Evolutionary conservation across 495 filamentous ascomycete genomes (phyloP).

Genomic region (Talaromyces proteolyticus): DNA sequence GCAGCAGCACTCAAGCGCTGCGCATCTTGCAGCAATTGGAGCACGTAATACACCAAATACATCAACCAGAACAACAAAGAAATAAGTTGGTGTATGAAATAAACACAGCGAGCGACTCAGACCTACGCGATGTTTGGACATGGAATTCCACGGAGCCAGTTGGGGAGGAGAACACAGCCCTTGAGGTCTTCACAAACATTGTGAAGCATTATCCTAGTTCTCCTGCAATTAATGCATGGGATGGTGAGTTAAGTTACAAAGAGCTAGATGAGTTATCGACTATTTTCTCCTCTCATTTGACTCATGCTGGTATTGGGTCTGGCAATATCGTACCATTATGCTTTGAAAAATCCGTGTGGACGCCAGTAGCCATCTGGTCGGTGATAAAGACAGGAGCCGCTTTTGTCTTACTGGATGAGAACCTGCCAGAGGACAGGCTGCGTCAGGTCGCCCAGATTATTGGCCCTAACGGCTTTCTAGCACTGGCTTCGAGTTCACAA

Average conservation of each 20-base stretch:
- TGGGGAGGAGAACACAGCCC: not conserved
- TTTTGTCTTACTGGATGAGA: slow-evolving; percentile 5
- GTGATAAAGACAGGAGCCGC: slow-evolving; percentile 44
- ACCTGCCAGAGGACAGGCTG: slow-evolving; percentile 7
- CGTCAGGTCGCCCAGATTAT: slow-evolving; percentile 13
- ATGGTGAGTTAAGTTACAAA: slow-evolving; percentile 25
- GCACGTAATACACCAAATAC: not conserved
- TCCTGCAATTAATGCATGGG: slow-evolving; percentile 20
- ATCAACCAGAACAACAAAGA: not conserved
- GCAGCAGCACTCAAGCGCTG: not conserved
- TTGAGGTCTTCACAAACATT: not conserved
- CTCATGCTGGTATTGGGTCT: slow-evolving; percentile 25
- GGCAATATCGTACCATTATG: slow-evolving; percentile 31
- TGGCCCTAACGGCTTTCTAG: not conserved
- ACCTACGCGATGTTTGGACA: not conserved
- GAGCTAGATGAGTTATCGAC: slow-evolving; percentile 21
- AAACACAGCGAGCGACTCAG: not conserved
- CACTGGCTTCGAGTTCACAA: slow-evolving; percentile 2
- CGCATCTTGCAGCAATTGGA: not conserved
- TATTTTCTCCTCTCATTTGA: slow-evolving; percentile 24
- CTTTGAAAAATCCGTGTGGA: slow-evolving; percentile 44
- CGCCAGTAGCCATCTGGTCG: slow-evolving; percentile 42
- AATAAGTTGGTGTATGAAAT: not conserved
- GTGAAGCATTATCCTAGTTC: slow-evolving; percentile 7
- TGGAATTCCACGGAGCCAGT: not conserved